A percentile compares a stretch with the other conserved stretches of the same genome.
phyloP scores from a whole-genome alignment of 2,329 filamentous ascomycete species.

The Sarocladium kiliense region DNA sequence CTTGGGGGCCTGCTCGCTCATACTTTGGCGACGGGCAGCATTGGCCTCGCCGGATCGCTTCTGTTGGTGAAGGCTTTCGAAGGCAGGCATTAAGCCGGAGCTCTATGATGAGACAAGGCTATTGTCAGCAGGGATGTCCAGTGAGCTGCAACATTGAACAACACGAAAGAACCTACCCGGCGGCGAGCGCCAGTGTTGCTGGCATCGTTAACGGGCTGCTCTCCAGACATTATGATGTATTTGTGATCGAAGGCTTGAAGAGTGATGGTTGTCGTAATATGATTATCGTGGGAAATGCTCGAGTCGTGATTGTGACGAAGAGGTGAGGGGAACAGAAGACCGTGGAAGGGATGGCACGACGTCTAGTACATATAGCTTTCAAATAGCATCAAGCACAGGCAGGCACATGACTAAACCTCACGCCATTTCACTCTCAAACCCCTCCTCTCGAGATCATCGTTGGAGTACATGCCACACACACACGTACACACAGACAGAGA shows the following conservation, averaged over 20 bases:
- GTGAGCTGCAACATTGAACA: no score
- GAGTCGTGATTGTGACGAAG: neutral
- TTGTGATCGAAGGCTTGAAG: neutral
- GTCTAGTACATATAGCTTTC: neutral
- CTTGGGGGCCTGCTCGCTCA: conserved; percentile 46
- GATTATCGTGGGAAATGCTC: neutral
- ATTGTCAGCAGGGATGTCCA: no score
- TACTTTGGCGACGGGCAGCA: conserved; percentile 45
- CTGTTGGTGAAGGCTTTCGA: conserved; percentile 45
- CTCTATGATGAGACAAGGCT: no score
- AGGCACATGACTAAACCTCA: conserved; percentile 8
- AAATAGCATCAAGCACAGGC: neutral
- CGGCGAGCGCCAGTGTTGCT: conserved; percentile 20
- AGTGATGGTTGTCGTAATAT: neutral
- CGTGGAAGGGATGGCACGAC: neutral
- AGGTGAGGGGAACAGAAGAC: neutral
- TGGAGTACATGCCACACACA: neutral
- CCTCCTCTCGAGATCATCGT: neutral
- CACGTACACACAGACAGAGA: neutral
- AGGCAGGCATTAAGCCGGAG: conserved; percentile 41
- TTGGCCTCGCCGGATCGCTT: conserved; percentile 43
- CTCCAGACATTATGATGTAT: conserved; percentile 3
- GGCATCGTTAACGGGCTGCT: conserved; percentile 11
- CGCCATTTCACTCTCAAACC: neutral
- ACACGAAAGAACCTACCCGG: conserved; percentile 19